Evolutionary conservation across 2,329 filamentous ascomycete genomes (phyloP), one percentile per base, ranked within the genome.

Genomic region (Capronia americana): DNA sequence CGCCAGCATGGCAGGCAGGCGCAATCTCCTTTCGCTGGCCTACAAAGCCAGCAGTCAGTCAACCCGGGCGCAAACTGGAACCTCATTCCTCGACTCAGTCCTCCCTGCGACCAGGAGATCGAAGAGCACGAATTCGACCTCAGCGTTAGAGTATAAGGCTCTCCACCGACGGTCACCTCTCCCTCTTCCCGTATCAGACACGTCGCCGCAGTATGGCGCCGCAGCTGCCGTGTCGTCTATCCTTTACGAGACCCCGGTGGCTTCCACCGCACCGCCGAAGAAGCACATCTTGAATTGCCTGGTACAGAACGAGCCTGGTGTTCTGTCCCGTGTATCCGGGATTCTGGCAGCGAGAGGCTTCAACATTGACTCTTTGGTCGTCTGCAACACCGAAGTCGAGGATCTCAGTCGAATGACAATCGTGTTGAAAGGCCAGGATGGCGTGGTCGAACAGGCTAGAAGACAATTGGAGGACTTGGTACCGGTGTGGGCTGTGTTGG

Each of bases 351-450:
- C 95, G 51, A 88, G 95, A 66, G 95, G 95, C 71, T 99, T 99
- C 88, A 99, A 99, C 84, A 99, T 99, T 75, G 95, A 99, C 85
- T 96, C 92, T 62, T 85, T 99, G 70, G 95, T 99, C 63, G 95
- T 99, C 68, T 99, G 95, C 84, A 95, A 92, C 80, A 99, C 95
- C 69, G 95, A 99, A 81, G 93, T 99, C 28, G 92, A 94, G 74
- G 95, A 99, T 76, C 85, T 99, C 61, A 97, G 92, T 38, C 93
- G 95, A 77, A 99, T 99, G 95, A 99, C 95, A 64, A 98, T 99
- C 75, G 95, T 99, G 71, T 86, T 99, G 60, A 93, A 93, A 63
- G 95, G 95, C 14, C 93, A 97, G 81, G 95, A 98, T 75, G 94
- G 94, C 62, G 94, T 98, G 41, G 93, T 99, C 30, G 95, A 99